Conservation (phyloP, 2,329 filamentous ascomycete genomes). For the Juglanconis sp. region DNA sequence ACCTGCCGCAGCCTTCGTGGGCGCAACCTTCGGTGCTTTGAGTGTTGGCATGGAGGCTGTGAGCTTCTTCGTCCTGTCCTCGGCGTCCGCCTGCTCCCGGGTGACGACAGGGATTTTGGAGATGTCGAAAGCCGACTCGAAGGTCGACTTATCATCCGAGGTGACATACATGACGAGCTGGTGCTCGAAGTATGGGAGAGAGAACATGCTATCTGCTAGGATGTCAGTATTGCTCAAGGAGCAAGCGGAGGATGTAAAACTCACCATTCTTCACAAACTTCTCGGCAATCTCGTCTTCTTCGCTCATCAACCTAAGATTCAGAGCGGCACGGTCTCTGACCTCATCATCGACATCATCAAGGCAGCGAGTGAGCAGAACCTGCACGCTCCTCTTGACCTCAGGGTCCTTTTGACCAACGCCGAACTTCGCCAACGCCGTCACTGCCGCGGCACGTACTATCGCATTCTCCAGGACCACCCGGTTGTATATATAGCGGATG, state of each 20-base stretch:
- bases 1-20: slow-evolving; percentile 66
- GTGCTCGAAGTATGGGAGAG: slow-evolving; percentile 90
- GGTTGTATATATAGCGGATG: slow-evolving; percentile 98
- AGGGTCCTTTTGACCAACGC: slow-evolving; percentile 90
- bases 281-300: slow-evolving; percentile 81
- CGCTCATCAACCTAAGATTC: slow-evolving; percentile 86
- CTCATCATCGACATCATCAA: slow-evolving; percentile 97
- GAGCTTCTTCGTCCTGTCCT: slow-evolving; percentile 96
- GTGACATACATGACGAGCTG: slow-evolving; percentile 98
- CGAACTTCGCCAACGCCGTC: slow-evolving; percentile 93
- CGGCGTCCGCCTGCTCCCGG: slow-evolving; percentile 90
- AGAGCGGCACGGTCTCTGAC: slow-evolving; percentile 92
- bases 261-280: slow-evolving; percentile 91
- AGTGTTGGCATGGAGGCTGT: slow-evolving; percentile 88
- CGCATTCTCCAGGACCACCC: slow-evolving; percentile 94
- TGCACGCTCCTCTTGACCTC: slow-evolving; percentile 96
- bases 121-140: slow-evolving; percentile 84
- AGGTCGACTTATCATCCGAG: slow-evolving; percentile 81
- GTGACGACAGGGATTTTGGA: slow-evolving; percentile 88
- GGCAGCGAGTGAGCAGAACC: slow-evolving; percentile 85
- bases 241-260: slow-evolving; percentile 21
- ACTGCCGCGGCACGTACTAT: slow-evolving; percentile 93
- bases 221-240: neutral
- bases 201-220: slow-evolving; percentile 79
- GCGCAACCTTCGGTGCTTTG: slow-evolving; percentile 82